phyloP scores from a whole-genome alignment of 108 stramenopile genomes.

The Fragilaria radians region DNA sequence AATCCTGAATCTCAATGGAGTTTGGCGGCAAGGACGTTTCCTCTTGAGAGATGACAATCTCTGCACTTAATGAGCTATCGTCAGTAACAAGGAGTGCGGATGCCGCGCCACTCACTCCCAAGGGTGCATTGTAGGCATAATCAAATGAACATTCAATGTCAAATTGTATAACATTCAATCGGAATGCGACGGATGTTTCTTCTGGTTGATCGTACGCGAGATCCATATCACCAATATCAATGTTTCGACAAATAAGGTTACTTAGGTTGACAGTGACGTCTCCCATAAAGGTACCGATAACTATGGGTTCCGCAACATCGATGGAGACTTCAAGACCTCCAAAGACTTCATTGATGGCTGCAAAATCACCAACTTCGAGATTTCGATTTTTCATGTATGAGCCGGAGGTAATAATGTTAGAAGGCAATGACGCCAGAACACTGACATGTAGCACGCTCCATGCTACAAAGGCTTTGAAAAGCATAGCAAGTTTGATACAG shows the following conservation, averaged over 20 bases:
- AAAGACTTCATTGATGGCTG: slow-evolving; percentile 1
- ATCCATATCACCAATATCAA: not conserved
- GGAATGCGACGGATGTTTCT: not conserved
- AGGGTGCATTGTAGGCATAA: not conserved
- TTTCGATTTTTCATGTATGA: too few species aligned
- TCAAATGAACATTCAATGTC: not conserved
- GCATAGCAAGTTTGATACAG: too few species aligned
- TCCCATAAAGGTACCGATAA: not conserved
- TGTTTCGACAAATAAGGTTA: not conserved
- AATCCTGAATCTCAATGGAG: not conserved
- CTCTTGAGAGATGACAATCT: not conserved
- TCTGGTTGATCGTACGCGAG: not conserved
- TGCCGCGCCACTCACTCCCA: not conserved
- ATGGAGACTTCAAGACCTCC: not conserved
- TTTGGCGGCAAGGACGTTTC: not conserved
- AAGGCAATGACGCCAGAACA: too few species aligned
- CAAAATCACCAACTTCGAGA: slow-evolving; percentile 1
- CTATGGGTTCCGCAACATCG: not conserved
- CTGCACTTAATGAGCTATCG: not conserved
- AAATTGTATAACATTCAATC: not conserved
- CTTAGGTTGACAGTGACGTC: not conserved
- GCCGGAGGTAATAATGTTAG: too few species aligned
- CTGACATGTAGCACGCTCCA: too few species aligned
- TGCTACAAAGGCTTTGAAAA: too few species aligned
- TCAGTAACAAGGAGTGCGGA: not conserved